Conservation (phyloP, 768 basidiomycete species). For the Lentinula raphanica region DNA sequence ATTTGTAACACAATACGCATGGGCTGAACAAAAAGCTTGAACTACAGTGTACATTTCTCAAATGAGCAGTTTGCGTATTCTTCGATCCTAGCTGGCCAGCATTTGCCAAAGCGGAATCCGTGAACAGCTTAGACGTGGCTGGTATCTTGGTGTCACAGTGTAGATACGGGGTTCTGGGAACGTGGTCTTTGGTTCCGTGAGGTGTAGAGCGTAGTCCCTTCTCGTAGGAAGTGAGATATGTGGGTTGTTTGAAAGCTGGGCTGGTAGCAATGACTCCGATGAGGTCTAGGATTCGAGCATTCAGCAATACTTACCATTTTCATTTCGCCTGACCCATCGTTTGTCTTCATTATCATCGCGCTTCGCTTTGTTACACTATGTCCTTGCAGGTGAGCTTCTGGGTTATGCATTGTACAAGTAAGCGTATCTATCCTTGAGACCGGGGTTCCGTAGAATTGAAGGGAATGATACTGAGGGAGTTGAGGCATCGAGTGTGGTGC, state of each 20-base stretch:
- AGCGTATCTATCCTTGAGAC: constrained; percentile 46
- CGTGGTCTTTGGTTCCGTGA: constrained; percentile 44
- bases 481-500: constrained; percentile 19
- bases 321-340: constrained; percentile 69
- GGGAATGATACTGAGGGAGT: constrained; percentile 70
- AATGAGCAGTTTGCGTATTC: too few species aligned
- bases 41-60: too few species aligned
- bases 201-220: constrained; percentile 45
- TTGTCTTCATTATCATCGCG: constrained; percentile 70
- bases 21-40: too few species aligned
- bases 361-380: constrained; percentile 36
- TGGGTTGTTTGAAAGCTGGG: constrained; percentile 65
- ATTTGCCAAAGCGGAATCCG: constrained; percentile 52
- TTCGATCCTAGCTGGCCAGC: constrained; percentile 79
- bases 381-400: constrained; percentile 9
- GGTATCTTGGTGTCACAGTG: constrained; percentile 55
- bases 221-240: constrained; percentile 62
- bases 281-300: not conserved
- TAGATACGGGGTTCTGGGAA: constrained; percentile 73
- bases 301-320: constrained; percentile 52
- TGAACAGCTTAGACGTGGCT: constrained; percentile 30
- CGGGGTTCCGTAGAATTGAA: constrained; percentile 57
- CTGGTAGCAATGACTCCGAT: constrained; percentile 30
- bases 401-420: constrained; percentile 34
- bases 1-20: too few species aligned